Percentiles rank a stretch among this genome's conserved stretches.
Evolutionary conservation across 1,284 basidiomycete genomes (phyloP).

Genomic region (Chalciporus piperatoides): DNA sequence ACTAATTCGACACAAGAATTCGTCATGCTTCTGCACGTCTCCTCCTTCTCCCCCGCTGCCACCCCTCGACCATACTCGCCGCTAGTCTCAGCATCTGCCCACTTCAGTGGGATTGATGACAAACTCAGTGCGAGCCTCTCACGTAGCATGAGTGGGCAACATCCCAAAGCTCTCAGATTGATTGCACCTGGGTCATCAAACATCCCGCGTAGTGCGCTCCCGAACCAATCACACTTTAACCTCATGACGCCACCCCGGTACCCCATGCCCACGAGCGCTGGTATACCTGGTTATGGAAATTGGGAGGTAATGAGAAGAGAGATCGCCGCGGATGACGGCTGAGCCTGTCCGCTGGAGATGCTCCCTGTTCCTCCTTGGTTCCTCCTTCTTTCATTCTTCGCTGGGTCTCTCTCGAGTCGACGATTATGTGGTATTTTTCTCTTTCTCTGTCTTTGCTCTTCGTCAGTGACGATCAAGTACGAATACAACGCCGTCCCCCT

Average conservation of each 20-base stretch:
- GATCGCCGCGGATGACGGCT: conserved; percentile 28
- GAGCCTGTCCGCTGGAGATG: conserved; percentile 24
- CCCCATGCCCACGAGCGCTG: conserved; percentile 1
- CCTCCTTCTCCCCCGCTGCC: conserved; percentile 64
- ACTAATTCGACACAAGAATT: conserved; percentile 77
- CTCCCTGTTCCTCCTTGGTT: conserved; percentile 6
- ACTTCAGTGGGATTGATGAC: conserved; percentile 39
- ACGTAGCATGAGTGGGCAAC: conserved; percentile 56
- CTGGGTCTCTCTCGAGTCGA: conserved; percentile 1
- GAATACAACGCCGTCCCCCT: conserved; percentile 5
- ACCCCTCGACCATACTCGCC: conserved; percentile 60
- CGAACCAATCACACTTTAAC: conserved; percentile 49
- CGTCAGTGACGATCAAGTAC: conserved; percentile 19
- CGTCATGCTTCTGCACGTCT: conserved; percentile 72
- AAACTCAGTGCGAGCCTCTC: conserved; percentile 50
- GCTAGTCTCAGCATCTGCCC: conserved; percentile 33
- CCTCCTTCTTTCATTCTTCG: neutral
- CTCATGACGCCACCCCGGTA: conserved; percentile 30
- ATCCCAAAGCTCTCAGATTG: conserved; percentile 42
- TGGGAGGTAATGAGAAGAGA: conserved; percentile 18
- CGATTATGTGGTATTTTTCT: neutral
- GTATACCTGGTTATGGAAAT: conserved; percentile 7
- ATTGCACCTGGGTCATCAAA: conserved; percentile 33
- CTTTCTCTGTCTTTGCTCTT: conserved; percentile 1
- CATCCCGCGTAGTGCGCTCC: conserved; percentile 53